Percentiles rank a stretch among this genome's conserved stretches.
phyloP scores from a whole-genome alignment of 768 basidiomycete species.

The Coprinopsis sp. region DNA sequence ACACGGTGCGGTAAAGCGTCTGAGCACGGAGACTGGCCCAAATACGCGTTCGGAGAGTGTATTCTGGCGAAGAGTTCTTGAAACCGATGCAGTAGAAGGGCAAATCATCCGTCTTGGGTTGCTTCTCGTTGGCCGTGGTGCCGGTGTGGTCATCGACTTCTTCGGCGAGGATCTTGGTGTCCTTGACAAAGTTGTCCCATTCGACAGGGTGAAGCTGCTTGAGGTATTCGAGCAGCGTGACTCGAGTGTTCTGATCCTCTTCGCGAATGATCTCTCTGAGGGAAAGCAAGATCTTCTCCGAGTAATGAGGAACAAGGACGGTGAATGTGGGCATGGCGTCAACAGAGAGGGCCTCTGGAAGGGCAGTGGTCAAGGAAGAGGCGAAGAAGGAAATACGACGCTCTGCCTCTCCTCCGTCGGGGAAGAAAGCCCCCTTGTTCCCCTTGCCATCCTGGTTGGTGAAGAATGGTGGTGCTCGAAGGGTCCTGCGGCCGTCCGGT shows the following conservation, averaged over 20 bases:
- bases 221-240: constrained; percentile 94
- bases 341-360: constrained; percentile 92
- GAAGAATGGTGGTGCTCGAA: constrained; percentile 98
- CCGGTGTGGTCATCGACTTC: constrained; percentile 67
- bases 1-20: constrained; percentile 96
- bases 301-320: constrained; percentile 98
- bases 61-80: constrained; percentile 98
- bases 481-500: constrained; percentile 81
- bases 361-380: constrained; percentile 90
- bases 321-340: constrained; percentile 99
- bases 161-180: constrained; percentile 97
- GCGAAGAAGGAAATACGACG: constrained; percentile 99
- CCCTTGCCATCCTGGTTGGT: constrained; percentile 79
- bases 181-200: constrained; percentile 99
- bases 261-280: constrained; percentile 98
- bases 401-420: constrained; percentile 89
- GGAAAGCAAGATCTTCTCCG: constrained; percentile 96
- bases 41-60: constrained; percentile 96
- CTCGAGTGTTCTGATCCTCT: constrained; percentile 93
- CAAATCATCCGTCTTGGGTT: constrained; percentile 78
- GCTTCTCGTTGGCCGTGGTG: constrained; percentile 67
- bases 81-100: constrained; percentile 99
- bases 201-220: constrained; percentile 98
- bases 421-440: constrained; percentile 85
- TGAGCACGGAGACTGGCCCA: constrained; percentile 99